A percentile compares a stretch with the other conserved stretches of the same genome.
These are phyloP conservation scores for Neofusicoccum ribis DNA, from an alignment of 2,329 filamentous ascomycete species.

Conservation along the genomic window DNA sequence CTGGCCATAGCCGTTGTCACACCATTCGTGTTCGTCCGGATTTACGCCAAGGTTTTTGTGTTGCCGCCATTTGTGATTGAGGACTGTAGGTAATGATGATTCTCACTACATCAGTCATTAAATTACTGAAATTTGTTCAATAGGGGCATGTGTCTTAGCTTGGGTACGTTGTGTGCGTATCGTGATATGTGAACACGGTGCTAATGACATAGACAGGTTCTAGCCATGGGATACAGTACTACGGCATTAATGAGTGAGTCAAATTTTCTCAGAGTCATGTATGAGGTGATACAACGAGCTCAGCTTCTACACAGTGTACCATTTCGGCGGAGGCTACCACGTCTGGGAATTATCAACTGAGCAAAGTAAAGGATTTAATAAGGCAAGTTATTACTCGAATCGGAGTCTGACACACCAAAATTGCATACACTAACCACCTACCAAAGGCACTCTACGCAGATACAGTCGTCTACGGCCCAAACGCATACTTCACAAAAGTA, in stretches of 20 bases:
- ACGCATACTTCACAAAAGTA: slow-evolving; percentile 27
- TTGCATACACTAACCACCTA: neutral
- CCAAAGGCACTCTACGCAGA: neutral
- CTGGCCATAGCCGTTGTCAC: slow-evolving; percentile 20
- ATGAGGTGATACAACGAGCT: neutral
- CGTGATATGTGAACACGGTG: neutral
- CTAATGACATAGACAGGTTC: neutral
- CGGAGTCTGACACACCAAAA: neutral
- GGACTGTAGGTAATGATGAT: slow-evolving; percentile 21
- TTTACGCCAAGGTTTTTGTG: slow-evolving; percentile 20
- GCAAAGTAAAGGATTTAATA: neutral
- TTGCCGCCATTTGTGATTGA: slow-evolving; percentile 20
- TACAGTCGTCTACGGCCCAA: slow-evolving; percentile 26
- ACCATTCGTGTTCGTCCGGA: slow-evolving; percentile 21
- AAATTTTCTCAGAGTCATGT: neutral
- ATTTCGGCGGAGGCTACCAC: slow-evolving; percentile 23
- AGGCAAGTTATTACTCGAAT: neutral
- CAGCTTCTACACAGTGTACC: slow-evolving; percentile 14
- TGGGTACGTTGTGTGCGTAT: neutral
- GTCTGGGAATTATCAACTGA: slow-evolving; percentile 20
- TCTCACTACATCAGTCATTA: neutral
- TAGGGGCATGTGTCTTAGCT: neutral
- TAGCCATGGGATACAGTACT: neutral
- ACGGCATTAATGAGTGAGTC: neutral
- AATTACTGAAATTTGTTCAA: neutral